Conservation (phyloP, 768 basidiomycete genomes). For the Chalciporus sphaerocephalus region DNA sequence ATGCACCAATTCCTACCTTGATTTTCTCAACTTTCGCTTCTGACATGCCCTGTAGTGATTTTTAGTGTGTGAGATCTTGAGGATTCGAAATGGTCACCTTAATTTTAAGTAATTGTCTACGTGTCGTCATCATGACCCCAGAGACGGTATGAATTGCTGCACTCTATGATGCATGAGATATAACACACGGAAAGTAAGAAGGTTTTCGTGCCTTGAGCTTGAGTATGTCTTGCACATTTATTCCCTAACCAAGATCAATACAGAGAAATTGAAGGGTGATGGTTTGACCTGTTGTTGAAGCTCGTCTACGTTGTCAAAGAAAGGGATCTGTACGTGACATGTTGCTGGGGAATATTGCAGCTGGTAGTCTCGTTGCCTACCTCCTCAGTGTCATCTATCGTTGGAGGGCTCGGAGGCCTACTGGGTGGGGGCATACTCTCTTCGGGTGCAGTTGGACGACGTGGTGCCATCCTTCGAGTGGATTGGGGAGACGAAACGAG, state of each 20-base stretch:
- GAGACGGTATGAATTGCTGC: slow-evolving; percentile 82
- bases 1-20: slow-evolving; percentile 48
- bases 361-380: slow-evolving; percentile 16
- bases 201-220: slow-evolving; percentile 70
- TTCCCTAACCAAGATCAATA: slow-evolving; percentile 53
- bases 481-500: background rate
- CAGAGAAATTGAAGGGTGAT: slow-evolving; percentile 6
- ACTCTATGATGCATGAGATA: slow-evolving; percentile 38
- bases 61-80: background rate
- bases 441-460: slow-evolving; percentile 24
- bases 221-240: slow-evolving; percentile 91
- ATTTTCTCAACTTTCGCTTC: slow-evolving; percentile 98
- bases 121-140: slow-evolving; percentile 87
- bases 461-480: slow-evolving; percentile 24
- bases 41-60: slow-evolving; percentile 70
- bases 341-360: background rate
- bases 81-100: slow-evolving; percentile 51
- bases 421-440: slow-evolving; percentile 27
- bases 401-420: slow-evolving; percentile 21
- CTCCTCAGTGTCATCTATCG: slow-evolving; percentile 40
- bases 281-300: slow-evolving; percentile 70
- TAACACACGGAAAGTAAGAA: background rate
- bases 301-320: slow-evolving; percentile 79
- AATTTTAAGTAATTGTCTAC: slow-evolving; percentile 87
- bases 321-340: slow-evolving; percentile 41